Conservation (phyloP, 352 stramenopile genomes). For the Peronosclerospora sorghi region DNA sequence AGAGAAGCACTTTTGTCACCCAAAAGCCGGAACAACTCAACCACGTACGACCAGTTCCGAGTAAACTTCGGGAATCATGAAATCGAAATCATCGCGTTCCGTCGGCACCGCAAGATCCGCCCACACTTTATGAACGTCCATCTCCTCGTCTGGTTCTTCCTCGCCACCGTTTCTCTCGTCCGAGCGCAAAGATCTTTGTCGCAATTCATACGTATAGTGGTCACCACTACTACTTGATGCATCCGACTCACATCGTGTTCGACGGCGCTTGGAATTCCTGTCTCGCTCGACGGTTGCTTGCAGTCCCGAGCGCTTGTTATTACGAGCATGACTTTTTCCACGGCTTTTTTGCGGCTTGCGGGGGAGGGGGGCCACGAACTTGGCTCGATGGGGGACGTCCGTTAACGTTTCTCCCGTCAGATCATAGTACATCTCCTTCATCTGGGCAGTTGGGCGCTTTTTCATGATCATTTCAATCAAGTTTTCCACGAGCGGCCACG, state of each 20-base stretch:
- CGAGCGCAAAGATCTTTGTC: constrained; percentile 14
- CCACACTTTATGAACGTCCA: constrained; percentile 13
- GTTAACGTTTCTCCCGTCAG: constrained; percentile 46
- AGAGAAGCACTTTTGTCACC: not conserved
- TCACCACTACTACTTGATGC: constrained; percentile 5
- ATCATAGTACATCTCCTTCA: constrained; percentile 58
- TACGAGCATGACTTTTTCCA: constrained; percentile 12
- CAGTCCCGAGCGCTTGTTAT: constrained; percentile 6
- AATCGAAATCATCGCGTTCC: constrained; percentile 25
- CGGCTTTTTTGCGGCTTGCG: constrained; percentile 13
- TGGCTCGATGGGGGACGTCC: constrained; percentile 34
- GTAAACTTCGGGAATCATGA: constrained; percentile 27
- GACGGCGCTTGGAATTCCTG: constrained; percentile 18
- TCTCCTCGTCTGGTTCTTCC: constrained; percentile 4
- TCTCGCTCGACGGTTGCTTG: constrained; percentile 6
- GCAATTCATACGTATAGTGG: constrained; percentile 6
- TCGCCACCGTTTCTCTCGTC: constrained; percentile 6
- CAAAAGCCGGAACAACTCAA: constrained; percentile 4
- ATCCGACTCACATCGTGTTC: constrained; percentile 17
- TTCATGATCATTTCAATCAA: constrained; percentile 71
- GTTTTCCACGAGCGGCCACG: constrained; percentile 48
- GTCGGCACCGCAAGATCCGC: constrained; percentile 13
- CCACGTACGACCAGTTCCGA: constrained; percentile 30
- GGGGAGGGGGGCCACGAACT: constrained; percentile 6
- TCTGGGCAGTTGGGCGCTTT: constrained; percentile 47